These are phyloP conservation scores for Eimeria maxima DNA, from an alignment of 169 alveolate genomes.

Conservation along the genomic window DNA sequence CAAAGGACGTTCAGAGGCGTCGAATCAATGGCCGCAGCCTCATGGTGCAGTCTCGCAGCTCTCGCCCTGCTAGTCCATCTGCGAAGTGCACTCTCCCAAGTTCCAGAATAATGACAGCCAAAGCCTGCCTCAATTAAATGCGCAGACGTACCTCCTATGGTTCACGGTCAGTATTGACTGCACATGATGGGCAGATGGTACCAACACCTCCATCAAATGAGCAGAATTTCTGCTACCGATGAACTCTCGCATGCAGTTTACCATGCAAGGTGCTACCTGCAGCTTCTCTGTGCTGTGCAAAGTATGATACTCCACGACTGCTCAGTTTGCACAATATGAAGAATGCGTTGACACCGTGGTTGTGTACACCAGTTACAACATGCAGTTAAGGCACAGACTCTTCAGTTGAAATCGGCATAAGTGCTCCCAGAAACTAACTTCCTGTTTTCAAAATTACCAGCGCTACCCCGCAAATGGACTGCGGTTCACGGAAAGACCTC, in stretches of 20 bases:
- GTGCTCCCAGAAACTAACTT: not conserved
- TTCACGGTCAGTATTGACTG: not conserved
- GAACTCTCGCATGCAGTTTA: not conserved
- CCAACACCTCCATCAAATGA: not conserved
- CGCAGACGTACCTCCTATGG: not conserved
- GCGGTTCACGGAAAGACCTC: not conserved
- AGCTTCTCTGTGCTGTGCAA: not conserved
- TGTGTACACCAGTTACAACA: not conserved
- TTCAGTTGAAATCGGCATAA: not conserved
- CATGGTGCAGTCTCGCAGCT: not conserved
- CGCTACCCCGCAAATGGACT: not conserved
- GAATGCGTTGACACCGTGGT: not conserved
- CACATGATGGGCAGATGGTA: not conserved
- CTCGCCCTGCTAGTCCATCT: not conserved
- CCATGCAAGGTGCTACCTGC: not conserved
- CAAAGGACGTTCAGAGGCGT: not conserved
- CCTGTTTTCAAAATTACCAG: not conserved
- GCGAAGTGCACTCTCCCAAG: not conserved
- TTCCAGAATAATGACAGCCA: not conserved
- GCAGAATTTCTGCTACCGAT: not conserved
- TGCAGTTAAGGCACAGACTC: not conserved
- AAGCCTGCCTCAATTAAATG: not conserved
- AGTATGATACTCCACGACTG: not conserved
- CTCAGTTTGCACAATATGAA: not conserved
- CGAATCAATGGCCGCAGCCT: not conserved